Base-by-base conservation (phyloP, 371 early-diverging fungal species). In the Mucor indicus region DNA sequence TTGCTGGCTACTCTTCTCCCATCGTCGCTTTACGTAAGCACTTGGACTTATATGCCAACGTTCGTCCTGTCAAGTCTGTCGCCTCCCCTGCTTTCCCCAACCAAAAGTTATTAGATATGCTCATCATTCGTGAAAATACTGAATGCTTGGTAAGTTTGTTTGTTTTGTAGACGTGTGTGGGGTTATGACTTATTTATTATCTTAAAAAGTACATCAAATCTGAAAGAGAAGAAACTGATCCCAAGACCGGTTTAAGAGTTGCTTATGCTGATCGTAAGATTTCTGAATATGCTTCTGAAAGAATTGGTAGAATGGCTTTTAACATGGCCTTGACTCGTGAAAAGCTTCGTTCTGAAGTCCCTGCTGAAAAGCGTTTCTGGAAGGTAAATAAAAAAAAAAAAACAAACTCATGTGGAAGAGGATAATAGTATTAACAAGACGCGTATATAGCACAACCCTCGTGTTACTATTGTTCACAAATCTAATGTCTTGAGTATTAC, bases 91-190 rank as follows among this genome's bases (percentile, higher is more conserved):
- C 80, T 13, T 73, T 75, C 23, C 78, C 75, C 37, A 75, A 63
- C 35, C 83, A 84, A 58, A 87, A 83, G 53, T 79, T 79, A 23
- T 75, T 95, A 41, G 95, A 97, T 72, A 90, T 96, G 88, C 71
- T 95, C 38, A 95, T 97, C 55, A 86, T 96, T 48, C 86, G 96
- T 67, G 98, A 97, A 62, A 96, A 97, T 80, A 96, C 96, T 10
- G 98, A 96, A 66, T 95, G 96, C 55, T 78, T 96, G 73, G 93
- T 92, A 80, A 66, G 72, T 32, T n/a, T n/a, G n/a, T n/a, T n/a
- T n/a, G n/a, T n/a, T n/a, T n/a, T 12, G 22, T 5, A 45, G 1
- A n/a, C 12, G 10, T 8, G 33, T 2, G 1, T 21, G 12, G 3
- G 6, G n/a, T 9, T 4, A 9, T n/a, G 35, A 15, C n/a, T n/a